Evolutionary conservation across 2,329 filamentous ascomycete species (phyloP).

Genomic region (Lecanicillium sp.): DNA sequence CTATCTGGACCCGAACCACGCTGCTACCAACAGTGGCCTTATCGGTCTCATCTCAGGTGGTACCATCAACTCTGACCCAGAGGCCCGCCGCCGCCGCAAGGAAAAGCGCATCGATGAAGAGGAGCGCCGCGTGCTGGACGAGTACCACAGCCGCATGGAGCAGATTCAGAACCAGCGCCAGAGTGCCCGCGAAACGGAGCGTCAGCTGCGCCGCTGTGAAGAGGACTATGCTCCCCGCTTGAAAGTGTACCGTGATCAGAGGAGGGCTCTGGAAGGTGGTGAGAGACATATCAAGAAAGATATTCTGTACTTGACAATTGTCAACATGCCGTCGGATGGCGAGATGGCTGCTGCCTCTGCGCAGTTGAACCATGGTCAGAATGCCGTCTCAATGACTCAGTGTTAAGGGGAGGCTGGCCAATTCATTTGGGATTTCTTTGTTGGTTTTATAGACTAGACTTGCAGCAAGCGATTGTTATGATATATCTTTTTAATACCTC

Average conservation of each 20-base stretch:
- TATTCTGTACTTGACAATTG: slow-evolving; percentile 9
- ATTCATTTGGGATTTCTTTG: too few relatives aligned
- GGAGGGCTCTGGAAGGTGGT: slow-evolving; percentile 9
- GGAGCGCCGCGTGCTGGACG: slow-evolving; percentile 7
- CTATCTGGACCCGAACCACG: slow-evolving; percentile 16
- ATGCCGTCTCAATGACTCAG: too few relatives aligned
- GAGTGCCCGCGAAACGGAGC: slow-evolving; percentile 8
- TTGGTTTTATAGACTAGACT: too few relatives aligned
- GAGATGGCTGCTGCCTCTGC: slow-evolving; percentile 9
- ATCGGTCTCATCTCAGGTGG: slow-evolving; percentile 9
- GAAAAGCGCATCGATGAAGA: slow-evolving; percentile 6
- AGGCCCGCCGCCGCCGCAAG: slow-evolving; percentile 7
- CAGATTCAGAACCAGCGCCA: slow-evolving; percentile 6
- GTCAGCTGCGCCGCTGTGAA: slow-evolving; percentile 9
- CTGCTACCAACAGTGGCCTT: slow-evolving; percentile 12
- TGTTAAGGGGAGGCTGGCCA: too few relatives aligned
- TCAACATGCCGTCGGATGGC: slow-evolving; percentile 9
- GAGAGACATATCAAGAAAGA: slow-evolving; percentile 9
- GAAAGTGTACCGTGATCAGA: slow-evolving; percentile 6
- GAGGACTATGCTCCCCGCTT: slow-evolving; percentile 9
- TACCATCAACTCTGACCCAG: slow-evolving; percentile 7
- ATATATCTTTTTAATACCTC: too few relatives aligned
- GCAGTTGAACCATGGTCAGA: slow-evolving; percentile 6
- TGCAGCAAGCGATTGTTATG: too few relatives aligned
- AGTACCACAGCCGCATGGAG: slow-evolving; percentile 9